Evolutionary conservation across 108 stramenopile genomes (phyloP), one percentile per base, ranked within the genome.

Genomic region (Fistulifera solaris): DNA sequence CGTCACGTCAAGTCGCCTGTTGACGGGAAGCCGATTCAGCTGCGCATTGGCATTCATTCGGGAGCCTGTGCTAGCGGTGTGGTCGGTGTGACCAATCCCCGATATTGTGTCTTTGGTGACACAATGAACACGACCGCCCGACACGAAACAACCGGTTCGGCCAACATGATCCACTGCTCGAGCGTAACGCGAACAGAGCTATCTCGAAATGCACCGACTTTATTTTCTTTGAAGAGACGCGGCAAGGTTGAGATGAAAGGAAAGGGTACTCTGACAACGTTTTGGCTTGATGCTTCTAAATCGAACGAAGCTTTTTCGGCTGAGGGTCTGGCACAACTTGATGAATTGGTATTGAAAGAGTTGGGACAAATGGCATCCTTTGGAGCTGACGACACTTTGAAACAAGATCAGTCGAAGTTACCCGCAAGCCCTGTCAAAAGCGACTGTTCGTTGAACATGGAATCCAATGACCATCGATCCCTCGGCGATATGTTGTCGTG

Each of bases 121-220:
- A 63, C 76, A 15, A 72, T 77, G 3, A 77, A 73, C 43, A 66
- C 68, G n/a, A 28, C 76, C 2, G 38, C 64, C 0, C 48, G 76
- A 23, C 70, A 73, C 72, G 72, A 77, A 47, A 66, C 62, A 27
- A 56, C 59, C 38, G 58, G 56, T 15, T 19, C 38, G 19, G 18
- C 52, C 11, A 62, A 50, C 24, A 50, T 49, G 19, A 63, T 73
- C 27, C 77, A 78, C 14, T 71, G 72, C 35, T 67, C 71, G 15
- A 59, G 56, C 17, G 53, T 21, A 11, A 47, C 76, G 24, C 63
- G 67, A 16, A 38, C 62, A 15, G 18, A 70, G 12, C 38, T 77
- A 27, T 27, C 38, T 15, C 31, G 31, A 35, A 3, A 35, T 35
- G 31, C 31, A 8, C 31, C 31, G 8, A 35, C 6, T 35, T 8